phyloP scores from a whole-genome alignment of 2,329 filamentous ascomycete genomes.

The Aspergillus sp. region DNA sequence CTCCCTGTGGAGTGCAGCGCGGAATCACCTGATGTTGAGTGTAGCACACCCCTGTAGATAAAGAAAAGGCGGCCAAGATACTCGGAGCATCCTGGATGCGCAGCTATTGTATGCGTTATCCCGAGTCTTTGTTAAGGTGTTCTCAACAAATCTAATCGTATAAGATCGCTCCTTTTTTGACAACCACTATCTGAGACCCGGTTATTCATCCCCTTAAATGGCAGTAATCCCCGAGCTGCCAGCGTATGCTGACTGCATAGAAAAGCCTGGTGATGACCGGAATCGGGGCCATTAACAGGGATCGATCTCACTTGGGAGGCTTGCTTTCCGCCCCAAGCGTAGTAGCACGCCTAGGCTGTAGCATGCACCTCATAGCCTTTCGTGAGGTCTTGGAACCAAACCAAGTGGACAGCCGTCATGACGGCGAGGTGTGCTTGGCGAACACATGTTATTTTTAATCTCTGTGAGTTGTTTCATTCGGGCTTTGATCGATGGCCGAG shows the following conservation, averaged over 20 bases:
- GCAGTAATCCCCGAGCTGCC: neutral
- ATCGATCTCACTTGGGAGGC: neutral
- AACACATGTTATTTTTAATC: neutral
- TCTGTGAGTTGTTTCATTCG: conserved; percentile 21
- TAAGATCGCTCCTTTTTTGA: neutral
- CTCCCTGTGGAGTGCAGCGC: neutral
- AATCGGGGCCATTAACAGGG: conserved; percentile 4
- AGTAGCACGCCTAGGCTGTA: neutral
- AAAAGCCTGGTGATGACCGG: neutral
- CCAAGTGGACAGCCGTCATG: neutral
- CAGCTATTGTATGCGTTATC: neutral
- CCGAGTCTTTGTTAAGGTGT: neutral
- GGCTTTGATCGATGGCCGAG: conserved; percentile 43
- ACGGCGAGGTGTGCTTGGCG: neutral
- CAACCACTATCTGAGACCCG: neutral
- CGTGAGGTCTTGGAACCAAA: neutral
- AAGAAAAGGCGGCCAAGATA: neutral
- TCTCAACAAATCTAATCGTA: neutral
- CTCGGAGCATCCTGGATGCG: neutral
- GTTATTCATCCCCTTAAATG: neutral
- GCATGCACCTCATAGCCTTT: neutral
- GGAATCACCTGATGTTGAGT: conserved; percentile 3
- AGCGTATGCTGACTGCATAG: neutral
- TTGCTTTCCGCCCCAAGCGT: neutral
- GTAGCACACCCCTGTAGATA: neutral